Evolutionary conservation across 2,329 filamentous ascomycete species (phyloP), one percentile per base, ranked within the genome.

Genomic region (Dactylellina cionopaga): DNA sequence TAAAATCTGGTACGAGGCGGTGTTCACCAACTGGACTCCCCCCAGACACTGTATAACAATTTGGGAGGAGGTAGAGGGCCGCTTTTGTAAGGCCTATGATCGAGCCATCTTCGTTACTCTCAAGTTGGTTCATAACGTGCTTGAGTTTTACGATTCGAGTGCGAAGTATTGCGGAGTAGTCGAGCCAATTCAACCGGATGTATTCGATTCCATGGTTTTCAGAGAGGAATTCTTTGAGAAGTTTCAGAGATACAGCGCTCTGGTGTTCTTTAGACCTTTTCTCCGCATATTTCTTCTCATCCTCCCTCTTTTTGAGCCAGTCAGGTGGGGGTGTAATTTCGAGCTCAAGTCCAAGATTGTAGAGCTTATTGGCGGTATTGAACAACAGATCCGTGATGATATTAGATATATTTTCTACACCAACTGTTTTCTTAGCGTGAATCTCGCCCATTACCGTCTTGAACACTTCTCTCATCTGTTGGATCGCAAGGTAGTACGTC

Each of bases 291-390:
- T 82, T 13, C 49, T 13, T n/a, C 71, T 27, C 43, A 75, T 22
- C 11, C 68, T 44, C 7, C 56, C 29, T 1, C 52, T 24, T 3
- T 55, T 43, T 1, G 44, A 27, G 41, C 41, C 9, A 25, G 29
- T 39, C 22, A 37, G 5, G 41, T 47, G 46, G 31, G n/a, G 39
- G 46, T 35, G 22, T 55, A 41, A 69, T 59, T 25, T 24, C 3
- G 59, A 79, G 31, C 80, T 78, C 43, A 15, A 87, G 80, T 0
- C 83, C 80, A 0, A 96, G 84, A 10, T 85, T 82, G 77, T 95
- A 96, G 0, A 95, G 81, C n/a, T 83, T 81, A 77, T 93, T 94
- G 0, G 91, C 87, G 75, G 92, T 96, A 74, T 87, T 84, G 81
- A 93, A 95, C 6, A 95, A 81, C 0, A 95, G 85, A 63, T 89